Base-by-base conservation (phyloP, 306 rosid genomes). In the Leucaena leucocephala region DNA sequence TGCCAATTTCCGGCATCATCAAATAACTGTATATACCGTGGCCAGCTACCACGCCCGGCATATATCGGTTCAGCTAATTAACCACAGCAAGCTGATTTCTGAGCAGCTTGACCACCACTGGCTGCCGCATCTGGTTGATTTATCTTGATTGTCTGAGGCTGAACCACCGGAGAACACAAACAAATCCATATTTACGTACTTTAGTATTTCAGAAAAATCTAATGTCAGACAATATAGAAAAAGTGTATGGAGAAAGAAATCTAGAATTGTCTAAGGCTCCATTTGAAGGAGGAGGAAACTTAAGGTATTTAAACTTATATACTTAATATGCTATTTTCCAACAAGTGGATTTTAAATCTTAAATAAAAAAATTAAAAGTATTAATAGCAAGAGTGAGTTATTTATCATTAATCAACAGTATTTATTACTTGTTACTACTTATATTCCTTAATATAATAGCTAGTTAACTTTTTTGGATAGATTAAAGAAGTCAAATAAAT, bases 91-190 rank as follows among this genome's bases (percentile, higher is more conserved):
- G 88, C 81, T 21, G 97, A 86, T 74, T 82, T 86, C 78, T 80
- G 88, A 12, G 89, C 91, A 38, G 92, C 87, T 81, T 87, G 88
- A 77, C 86, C 86, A 59, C 84, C 85, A 21, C 86, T 17, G 13
- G 74, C 88, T 17, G 78, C 85, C 75, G 36, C 80, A 42, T 87
- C 93, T 46, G 86, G 77, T 87, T 89, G 87, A 72, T 86, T 89
- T 80, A 92, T 88, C 89, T 85, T 84, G 82, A 92, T 84, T 45
- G 93, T 81, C 80, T 85, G 93, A 22, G 91, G 91, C 97, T 92
- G 92, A 75, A 84, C 40, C 80, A 76, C 42, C 73, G 59, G 38
- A 75, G 49, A 43, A 65, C 76, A 68, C 63, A 65, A 39, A 65
- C 45, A 65, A 36, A 65, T 38, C 70, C 17, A 38, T 35, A 3